Evolutionary conservation across 73 alveolate species (phyloP).

Genomic region (Paraurostyla sp.): DNA sequence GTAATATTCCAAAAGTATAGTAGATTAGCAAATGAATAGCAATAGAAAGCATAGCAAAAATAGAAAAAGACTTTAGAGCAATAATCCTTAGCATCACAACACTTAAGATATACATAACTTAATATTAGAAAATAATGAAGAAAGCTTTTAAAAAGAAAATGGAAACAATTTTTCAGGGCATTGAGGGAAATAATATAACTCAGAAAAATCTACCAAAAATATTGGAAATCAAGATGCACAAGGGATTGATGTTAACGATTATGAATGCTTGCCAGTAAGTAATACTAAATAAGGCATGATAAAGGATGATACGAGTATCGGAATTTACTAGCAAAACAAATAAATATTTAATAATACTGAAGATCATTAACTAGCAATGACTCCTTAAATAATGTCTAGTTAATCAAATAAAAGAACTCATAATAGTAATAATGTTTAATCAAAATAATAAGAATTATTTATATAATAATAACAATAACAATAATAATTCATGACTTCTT

Average conservation of each 20-base stretch:
- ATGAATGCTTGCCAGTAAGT: too few species aligned
- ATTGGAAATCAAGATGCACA: too few species aligned
- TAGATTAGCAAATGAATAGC: conserved; percentile 2
- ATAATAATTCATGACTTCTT: too few species aligned
- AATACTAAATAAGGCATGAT: not conserved
- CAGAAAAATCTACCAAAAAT: too few species aligned
- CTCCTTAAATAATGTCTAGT: conserved; percentile 30
- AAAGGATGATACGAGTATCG: conserved; percentile 1
- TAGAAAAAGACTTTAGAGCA: not conserved
- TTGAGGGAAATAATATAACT: too few species aligned
- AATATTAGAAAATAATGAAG: too few species aligned
- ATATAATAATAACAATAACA: not conserved
- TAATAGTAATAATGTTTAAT: not conserved
- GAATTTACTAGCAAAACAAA: not conserved
- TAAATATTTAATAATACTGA: not conserved
- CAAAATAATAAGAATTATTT: not conserved
- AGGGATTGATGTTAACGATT: conserved; percentile 1
- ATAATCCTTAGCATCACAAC: not conserved
- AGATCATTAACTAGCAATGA: not conserved
- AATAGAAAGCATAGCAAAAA: not conserved
- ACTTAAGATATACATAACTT: not conserved
- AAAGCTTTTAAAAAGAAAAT: too few species aligned
- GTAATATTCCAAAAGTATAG: not conserved
- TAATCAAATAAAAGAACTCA: conserved; percentile 4
- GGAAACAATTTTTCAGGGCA: too few species aligned